Conservation (phyloP, 768 basidiomycete genomes). For the Hericium alpestre region DNA sequence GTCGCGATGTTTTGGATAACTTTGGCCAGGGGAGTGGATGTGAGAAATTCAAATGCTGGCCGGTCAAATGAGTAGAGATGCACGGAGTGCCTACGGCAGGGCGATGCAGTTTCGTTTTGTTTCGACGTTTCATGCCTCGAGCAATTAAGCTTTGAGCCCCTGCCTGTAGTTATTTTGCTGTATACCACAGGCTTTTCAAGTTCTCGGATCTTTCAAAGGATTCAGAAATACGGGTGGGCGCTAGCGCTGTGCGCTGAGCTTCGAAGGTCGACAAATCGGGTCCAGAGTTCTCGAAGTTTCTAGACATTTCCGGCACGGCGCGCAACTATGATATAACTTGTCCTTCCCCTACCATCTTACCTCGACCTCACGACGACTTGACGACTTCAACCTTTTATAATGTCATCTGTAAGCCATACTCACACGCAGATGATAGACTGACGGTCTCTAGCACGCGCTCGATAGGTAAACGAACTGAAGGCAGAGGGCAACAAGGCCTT, state of each 20-base stretch:
- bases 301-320: neutral
- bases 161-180: no score
- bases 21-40: no score
- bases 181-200: neutral
- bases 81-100: neutral
- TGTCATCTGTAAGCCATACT: neutral
- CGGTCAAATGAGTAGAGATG: neutral
- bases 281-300: neutral
- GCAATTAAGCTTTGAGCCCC: no score
- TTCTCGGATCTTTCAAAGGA: no score
- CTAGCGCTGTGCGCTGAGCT: no score
- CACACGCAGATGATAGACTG: neutral
- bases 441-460: neutral
- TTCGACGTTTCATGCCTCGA: no score
- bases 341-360: no score
- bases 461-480: conserved; percentile 47
- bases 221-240: no score
- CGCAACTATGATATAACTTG: no score
- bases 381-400: neutral
- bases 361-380: no score
- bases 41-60: neutral
- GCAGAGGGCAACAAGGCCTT: conserved; percentile 95
- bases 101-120: no score
- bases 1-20: no score
- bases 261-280: neutral